A percentile compares a stretch with the other conserved stretches of the same genome.
Conservation (phyloP, 179 eudicot genomes). For the Carnegiea gigantea region DNA sequence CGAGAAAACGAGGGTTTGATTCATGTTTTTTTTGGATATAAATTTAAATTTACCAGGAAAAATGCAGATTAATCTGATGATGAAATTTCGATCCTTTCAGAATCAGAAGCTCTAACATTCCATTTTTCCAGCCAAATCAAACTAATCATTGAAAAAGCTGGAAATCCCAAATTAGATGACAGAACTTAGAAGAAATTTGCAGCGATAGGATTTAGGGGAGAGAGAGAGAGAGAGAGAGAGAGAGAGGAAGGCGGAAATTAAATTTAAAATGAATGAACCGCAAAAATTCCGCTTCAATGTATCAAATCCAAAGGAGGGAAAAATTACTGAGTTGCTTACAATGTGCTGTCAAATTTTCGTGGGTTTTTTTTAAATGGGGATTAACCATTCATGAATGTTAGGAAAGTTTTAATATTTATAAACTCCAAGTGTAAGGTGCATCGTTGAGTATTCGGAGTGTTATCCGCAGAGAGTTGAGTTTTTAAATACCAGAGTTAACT, state of each 20-base stretch:
- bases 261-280: conserved; percentile 8
- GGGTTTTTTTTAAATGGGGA: background rate
- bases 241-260: conserved; percentile 23
- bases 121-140: background rate
- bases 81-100: conserved; percentile 6
- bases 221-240: background rate
- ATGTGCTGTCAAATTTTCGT: background rate
- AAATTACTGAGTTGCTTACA: background rate
- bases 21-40: background rate
- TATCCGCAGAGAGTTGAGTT: too few species aligned
- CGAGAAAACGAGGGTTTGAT: background rate
- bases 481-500: too few species aligned
- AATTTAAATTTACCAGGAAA: conserved; percentile 17
- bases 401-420: too few species aligned
- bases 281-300: conserved; percentile 1
- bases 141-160: background rate
- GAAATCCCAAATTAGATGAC: conserved; percentile 23
- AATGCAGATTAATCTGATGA: conserved; percentile 1
- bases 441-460: too few species aligned
- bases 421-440: too few species aligned
- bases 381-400: too few species aligned
- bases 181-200: background rate
- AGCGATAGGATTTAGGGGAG: background rate
- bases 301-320: background rate
- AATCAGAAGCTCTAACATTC: conserved; percentile 20